Conservation (phyloP, 495 filamentous ascomycete species). For the Trichoderma parareesei region DNA sequence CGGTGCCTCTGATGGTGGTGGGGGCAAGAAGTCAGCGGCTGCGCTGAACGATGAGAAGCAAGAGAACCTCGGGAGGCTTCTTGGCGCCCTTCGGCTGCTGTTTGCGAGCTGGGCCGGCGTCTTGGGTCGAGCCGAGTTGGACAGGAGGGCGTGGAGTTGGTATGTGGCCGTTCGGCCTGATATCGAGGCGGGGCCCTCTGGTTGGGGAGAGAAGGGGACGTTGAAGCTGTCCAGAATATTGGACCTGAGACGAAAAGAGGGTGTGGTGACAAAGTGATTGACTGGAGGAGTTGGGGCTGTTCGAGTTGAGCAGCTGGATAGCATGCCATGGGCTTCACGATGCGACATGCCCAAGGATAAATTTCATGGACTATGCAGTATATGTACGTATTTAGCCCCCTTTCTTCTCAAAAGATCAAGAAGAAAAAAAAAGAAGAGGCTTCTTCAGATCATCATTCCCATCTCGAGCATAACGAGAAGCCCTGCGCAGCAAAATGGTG, state of each 20-base stretch:
- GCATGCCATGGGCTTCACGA: too few relatives aligned
- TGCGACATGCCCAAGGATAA: too few relatives aligned
- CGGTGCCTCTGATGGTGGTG: conserved; percentile 14
- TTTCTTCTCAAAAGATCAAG: not conserved
- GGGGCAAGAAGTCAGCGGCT: conserved; percentile 27
- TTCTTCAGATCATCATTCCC: not conserved
- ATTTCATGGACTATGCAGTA: too few relatives aligned
- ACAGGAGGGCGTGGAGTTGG: conserved; percentile 71
- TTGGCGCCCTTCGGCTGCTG: conserved; percentile 59
- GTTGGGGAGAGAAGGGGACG: conserved; percentile 73
- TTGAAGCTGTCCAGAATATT: conserved; percentile 61
- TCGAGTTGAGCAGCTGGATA: too few relatives aligned
- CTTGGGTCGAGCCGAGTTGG: conserved; percentile 53
- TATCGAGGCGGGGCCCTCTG: conserved; percentile 59
- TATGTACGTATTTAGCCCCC: not conserved
- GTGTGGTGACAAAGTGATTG: not conserved
- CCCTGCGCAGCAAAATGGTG: too few relatives aligned
- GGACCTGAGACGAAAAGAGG: conserved; percentile 42
- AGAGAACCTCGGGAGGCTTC: conserved; percentile 54
- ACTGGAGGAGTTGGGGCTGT: not conserved
- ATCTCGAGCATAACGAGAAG: too few relatives aligned
- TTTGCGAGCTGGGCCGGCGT: conserved; percentile 60
- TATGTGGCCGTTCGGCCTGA: conserved; percentile 67
- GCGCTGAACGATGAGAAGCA: conserved; percentile 48
- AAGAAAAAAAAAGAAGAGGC: not conserved